Evolutionary conservation across 345 rosid species (phyloP).

Genomic region (Kandelia obovata): DNA sequence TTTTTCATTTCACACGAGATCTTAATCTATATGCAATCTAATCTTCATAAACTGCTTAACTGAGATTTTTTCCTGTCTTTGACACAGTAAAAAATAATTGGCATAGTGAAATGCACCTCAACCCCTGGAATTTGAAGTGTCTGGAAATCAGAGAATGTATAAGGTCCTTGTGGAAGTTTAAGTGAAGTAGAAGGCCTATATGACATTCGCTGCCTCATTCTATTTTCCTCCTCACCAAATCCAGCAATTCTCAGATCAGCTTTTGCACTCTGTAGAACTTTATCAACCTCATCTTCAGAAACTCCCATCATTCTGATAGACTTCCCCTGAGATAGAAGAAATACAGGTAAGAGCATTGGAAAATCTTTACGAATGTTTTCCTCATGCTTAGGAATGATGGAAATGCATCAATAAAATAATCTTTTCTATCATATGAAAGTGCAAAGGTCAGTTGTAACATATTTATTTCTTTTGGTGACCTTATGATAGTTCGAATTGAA

Average conservation of each 20-base stretch:
- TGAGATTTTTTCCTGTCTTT: not conserved
- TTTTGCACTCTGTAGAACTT: slow-evolving; percentile 45
- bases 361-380: slow-evolving; percentile 8
- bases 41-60: not conserved
- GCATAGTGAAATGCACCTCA: slow-evolving; percentile 40
- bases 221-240: slow-evolving; percentile 83
- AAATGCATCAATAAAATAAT: not conserved
- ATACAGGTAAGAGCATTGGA: slow-evolving; percentile 2
- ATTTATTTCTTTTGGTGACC: too few relatives aligned
- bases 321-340: slow-evolving; percentile 50
- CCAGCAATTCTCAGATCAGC: slow-evolving; percentile 72
- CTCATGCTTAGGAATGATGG: not conserved
- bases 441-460: too few relatives aligned
- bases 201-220: slow-evolving; percentile 50
- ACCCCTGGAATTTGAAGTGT: slow-evolving; percentile 79
- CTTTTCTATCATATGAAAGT: not conserved
- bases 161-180: slow-evolving; percentile 74
- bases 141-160: slow-evolving; percentile 71
- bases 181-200: slow-evolving; percentile 25
- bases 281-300: slow-evolving; percentile 59
- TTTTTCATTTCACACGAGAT: too few relatives aligned
- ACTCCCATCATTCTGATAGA: slow-evolving; percentile 93
- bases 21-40: too few relatives aligned
- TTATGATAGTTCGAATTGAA: too few relatives aligned
- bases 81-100: not conserved